These are phyloP conservation scores for Beta lomatogona DNA, from an alignment of 179 eudicot species.

Conservation along the genomic window DNA sequence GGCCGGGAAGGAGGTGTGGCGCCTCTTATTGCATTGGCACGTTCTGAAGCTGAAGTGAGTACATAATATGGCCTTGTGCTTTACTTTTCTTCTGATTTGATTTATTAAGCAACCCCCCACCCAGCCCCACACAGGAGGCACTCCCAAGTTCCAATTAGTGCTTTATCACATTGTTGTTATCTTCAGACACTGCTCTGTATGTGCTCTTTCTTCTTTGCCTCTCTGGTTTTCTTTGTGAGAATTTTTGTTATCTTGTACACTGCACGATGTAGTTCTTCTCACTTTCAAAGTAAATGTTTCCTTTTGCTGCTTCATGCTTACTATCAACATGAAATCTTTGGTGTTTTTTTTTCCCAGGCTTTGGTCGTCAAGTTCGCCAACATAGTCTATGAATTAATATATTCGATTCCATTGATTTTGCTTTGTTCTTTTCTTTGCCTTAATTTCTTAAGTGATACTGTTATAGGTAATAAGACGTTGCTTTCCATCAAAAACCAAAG, in stretches of 20 bases:
- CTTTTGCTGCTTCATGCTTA: neutral
- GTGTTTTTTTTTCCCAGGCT: neutral
- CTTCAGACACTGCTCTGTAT: neutral
- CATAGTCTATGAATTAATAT: neutral
- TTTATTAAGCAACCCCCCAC: neutral
- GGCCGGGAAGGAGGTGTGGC: constrained; percentile 98
- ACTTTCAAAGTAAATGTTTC: neutral
- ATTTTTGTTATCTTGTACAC: neutral
- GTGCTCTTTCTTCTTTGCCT: neutral
- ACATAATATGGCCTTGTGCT: constrained; percentile 9
- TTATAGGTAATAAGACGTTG: neutral
- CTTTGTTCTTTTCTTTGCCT: neutral
- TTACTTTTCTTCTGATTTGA: constrained; percentile 8
- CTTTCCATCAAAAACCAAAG: neutral
- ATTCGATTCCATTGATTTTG: neutral
- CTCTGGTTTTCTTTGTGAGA: neutral
- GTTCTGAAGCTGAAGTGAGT: constrained; percentile 81
- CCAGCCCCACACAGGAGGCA: neutral
- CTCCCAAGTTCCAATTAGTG: neutral
- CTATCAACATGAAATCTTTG: neutral
- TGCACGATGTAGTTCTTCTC: neutral
- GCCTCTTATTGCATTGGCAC: constrained; percentile 84
- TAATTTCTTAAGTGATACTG: neutral
- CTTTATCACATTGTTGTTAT: neutral
- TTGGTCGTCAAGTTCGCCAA: neutral